Percentiles rank a stretch among this genome's conserved stretches.
Conservation (phyloP, 768 basidiomycete species). For the Boletus vermiculosoides region DNA sequence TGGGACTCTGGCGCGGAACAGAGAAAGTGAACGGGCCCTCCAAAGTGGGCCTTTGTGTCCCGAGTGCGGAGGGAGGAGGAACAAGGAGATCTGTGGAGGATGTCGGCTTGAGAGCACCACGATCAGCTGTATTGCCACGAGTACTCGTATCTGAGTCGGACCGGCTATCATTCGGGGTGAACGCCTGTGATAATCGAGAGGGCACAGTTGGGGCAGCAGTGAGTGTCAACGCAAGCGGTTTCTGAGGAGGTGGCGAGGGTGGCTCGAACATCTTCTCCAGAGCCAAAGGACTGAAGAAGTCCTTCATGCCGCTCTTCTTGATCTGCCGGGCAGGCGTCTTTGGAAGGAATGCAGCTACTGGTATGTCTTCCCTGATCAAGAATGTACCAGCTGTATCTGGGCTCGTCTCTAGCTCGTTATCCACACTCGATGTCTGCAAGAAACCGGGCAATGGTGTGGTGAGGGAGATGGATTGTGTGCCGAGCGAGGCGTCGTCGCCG, state of each 20-base stretch:
- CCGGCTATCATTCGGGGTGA: slow-evolving; percentile 30
- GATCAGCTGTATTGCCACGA: slow-evolving; percentile 14
- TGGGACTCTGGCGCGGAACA: slow-evolving; percentile 46
- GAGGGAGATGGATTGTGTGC: slow-evolving; percentile 49
- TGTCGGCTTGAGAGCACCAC: slow-evolving; percentile 3
- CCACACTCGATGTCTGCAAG: slow-evolving; percentile 43
- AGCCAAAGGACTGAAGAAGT: slow-evolving; percentile 85
- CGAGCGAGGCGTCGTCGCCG: slow-evolving; percentile 36
- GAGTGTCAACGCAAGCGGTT: slow-evolving; percentile 20
- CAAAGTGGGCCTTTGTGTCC: slow-evolving; percentile 45
- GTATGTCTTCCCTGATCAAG: slow-evolving; percentile 68
- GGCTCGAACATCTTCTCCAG: slow-evolving; percentile 94
- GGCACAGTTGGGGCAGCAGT: slow-evolving; percentile 32
- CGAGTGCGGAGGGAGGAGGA: slow-evolving; percentile 23
- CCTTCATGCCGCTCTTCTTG: slow-evolving; percentile 64
- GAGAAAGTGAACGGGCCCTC: slow-evolving; percentile 75
- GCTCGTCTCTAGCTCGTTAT: slow-evolving; percentile 31
- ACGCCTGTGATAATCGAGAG: slow-evolving; percentile 39
- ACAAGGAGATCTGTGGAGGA: slow-evolving; percentile 6
- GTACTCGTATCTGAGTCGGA: slow-evolving; percentile 24
- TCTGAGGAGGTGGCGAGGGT: slow-evolving; percentile 67
- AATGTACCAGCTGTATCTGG: slow-evolving; percentile 62
- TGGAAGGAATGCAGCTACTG: slow-evolving; percentile 52
- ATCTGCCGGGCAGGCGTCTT: slow-evolving; percentile 59
- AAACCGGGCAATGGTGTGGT: slow-evolving; percentile 52